Evolutionary conservation across 345 rosid species (phyloP).

Genomic region (Dipteronia dyeriana): DNA sequence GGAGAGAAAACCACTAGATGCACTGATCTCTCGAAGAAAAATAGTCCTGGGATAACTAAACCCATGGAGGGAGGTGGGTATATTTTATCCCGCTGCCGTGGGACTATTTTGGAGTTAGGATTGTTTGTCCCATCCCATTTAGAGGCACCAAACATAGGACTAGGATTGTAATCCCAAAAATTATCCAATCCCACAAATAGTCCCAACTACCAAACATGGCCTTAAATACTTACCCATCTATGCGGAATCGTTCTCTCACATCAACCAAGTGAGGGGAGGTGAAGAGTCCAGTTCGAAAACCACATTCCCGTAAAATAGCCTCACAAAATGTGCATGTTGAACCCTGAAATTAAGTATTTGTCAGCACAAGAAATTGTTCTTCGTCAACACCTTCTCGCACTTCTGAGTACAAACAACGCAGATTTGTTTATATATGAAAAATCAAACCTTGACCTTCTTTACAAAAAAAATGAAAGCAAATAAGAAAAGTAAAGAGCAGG

Average conservation of each 20-base stretch:
- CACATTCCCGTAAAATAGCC: conserved; percentile 81
- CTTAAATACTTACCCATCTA: conserved; percentile 72
- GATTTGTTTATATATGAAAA: not conserved
- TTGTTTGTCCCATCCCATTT: too few relatives aligned
- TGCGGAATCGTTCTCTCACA: conserved; percentile 83
- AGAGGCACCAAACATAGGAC: too few relatives aligned
- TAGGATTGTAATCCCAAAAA: too few relatives aligned
- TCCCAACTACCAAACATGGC: too few relatives aligned
- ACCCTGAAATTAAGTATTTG: conserved; percentile 51
- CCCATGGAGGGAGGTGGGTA: too few relatives aligned
- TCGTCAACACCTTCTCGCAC: not conserved
- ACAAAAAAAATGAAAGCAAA: not conserved
- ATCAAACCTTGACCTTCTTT: not conserved
- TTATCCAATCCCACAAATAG: too few relatives aligned
- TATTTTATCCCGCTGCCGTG: too few relatives aligned
- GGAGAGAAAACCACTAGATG: too few relatives aligned
- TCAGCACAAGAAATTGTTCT: conserved; percentile 5
- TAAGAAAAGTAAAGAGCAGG: not conserved
- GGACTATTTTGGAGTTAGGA: too few relatives aligned
- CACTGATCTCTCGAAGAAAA: too few relatives aligned
- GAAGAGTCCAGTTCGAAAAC: conserved; percentile 81
- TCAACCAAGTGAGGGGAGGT: conserved; percentile 93
- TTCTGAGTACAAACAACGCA: not conserved
- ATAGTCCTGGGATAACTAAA: too few relatives aligned
- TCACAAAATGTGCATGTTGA: conserved; percentile 91